Evolutionary conservation across 345 rosid genomes (phyloP).

Genomic region (Ceriops decandra): DNA sequence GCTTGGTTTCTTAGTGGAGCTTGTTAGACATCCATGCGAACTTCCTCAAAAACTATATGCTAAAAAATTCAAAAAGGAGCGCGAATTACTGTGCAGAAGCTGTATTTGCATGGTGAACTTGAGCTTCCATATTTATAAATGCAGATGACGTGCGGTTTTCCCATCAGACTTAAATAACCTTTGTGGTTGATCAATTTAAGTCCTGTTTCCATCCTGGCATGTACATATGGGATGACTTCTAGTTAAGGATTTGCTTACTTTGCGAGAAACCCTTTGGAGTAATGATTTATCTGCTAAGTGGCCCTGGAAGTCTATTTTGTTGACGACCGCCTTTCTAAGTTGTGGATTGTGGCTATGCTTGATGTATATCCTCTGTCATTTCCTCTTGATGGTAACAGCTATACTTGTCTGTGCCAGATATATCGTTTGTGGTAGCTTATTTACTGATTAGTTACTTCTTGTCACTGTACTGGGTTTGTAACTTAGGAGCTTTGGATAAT

Average conservation of each 20-base stretch:
- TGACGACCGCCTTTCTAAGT: not conserved
- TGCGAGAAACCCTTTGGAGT: not conserved
- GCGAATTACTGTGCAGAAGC: constrained; percentile 32
- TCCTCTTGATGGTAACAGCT: no score
- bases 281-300: constrained; percentile 6
- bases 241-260: not conserved
- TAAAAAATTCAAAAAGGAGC: constrained; percentile 9
- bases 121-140: constrained; percentile 19
- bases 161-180: constrained; percentile 1
- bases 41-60: constrained; percentile 34
- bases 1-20: constrained; percentile 44
- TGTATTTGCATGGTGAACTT: constrained; percentile 21
- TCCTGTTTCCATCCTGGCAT: not conserved
- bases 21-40: constrained; percentile 34
- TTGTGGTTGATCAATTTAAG: not conserved
- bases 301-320: not conserved
- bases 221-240: not conserved
- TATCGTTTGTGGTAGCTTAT: no score
- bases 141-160: constrained; percentile 16
- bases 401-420: no score
- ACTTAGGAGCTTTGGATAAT: no score
- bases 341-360: constrained; percentile 3
- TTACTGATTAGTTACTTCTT: no score
- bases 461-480: no score
- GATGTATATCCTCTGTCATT: no score